Evolutionary conservation across 78 protist genomes (phyloP).

Genomic region (Polysphondylium violaceum): DNA sequence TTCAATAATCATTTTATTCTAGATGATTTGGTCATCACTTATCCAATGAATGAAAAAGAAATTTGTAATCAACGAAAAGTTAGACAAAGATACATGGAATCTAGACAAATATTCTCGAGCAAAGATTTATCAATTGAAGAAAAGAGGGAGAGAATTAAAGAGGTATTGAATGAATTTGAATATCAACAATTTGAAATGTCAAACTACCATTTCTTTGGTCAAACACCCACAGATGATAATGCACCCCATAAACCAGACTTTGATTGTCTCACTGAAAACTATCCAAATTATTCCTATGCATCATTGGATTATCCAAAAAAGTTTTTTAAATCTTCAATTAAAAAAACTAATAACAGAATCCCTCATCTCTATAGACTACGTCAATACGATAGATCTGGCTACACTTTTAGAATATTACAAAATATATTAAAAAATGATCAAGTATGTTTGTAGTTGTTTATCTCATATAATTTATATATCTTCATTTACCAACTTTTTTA

Average conservation of each 20-base stretch:
- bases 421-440: slow-evolving; percentile 1
- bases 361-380: slow-evolving; percentile 28
- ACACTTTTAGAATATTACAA: not conserved
- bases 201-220: slow-evolving; percentile 16
- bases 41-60: not conserved
- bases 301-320: slow-evolving; percentile 8
- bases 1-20: not conserved
- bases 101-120: not conserved
- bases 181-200: slow-evolving; percentile 50
- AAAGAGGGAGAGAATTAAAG: slow-evolving; percentile 7
- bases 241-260: not conserved
- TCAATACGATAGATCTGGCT: slow-evolving; percentile 16
- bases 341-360: not conserved
- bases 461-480: not conserved
- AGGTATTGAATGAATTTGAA: slow-evolving; percentile 20
- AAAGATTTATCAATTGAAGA: not conserved
- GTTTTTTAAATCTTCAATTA: slow-evolving; percentile 10
- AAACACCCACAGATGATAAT: not conserved
- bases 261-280: not conserved
- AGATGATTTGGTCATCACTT: slow-evolving; percentile 6
- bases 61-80: not conserved
- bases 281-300: not conserved
- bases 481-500: not conserved
- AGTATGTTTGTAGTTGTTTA: not conserved
- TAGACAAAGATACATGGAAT: not conserved